Evolutionary conservation across 257 asterid species (phyloP), one percentile per base, ranked within the genome.

Genomic region (Mitragyna speciosa): DNA sequence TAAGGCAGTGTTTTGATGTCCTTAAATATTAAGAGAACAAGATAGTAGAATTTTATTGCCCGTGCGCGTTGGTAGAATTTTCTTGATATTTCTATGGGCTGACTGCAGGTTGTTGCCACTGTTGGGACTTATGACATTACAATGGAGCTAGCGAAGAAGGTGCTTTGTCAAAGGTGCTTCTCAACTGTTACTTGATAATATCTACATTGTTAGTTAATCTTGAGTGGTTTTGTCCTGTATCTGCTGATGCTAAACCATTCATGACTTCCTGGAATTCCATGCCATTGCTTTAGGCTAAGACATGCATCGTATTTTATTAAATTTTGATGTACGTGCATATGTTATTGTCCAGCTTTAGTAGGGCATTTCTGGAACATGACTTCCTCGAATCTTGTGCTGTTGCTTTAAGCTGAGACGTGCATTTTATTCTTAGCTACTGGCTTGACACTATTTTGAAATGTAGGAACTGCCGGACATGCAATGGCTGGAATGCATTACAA

Each of bases 401-500:
- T 51, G 58, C 58, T 51, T 51, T 51, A 14, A n/a, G 56, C 58
- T 63, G 49, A 45, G 31, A 10, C n/a, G 14, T 33, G n/a, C n/a
- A 82, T 72, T 73, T 72, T 74, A 20, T 47, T 70, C 45, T 24
- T 41, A 26, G 12, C 28, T 30, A 59, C 30, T 61, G 49, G 52
- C 69, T 43, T 75, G 84, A 54, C 63, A 19, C 10, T 0, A 81
- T 54, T 54, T 20, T 19, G 63, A 79, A 76, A 66, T 85, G 87
- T 87, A 95, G 99, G 87, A 89, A 95, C 81, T 93, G 99, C 74
- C 82, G 85, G 83, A 87, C 96, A 70, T 96, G 99, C 89, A 84
- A 83, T 74, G 99, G 97, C 52, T 93, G 97, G 99, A 91, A 89
- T 86, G 99, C 98, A 12, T 87, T 96, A 88, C 97, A 92, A 79